A percentile compares a stretch with the other conserved stretches of the same genome.
These are phyloP conservation scores for Trichoderma asperelloides DNA, from an alignment of 495 filamentous ascomycete species.

Conservation along the genomic window DNA sequence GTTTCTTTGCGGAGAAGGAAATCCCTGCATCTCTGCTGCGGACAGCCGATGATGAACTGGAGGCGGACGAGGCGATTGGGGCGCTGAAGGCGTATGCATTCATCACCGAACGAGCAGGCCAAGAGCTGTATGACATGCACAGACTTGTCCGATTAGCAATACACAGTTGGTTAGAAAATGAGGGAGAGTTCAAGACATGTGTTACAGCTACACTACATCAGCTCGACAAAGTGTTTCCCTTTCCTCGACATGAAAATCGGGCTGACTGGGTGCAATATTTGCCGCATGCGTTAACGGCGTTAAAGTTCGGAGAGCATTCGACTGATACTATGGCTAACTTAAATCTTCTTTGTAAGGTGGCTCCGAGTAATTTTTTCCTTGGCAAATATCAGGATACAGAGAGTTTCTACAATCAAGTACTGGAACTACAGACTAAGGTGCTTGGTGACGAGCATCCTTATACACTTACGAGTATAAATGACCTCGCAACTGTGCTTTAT, in stretches of 20 bases:
- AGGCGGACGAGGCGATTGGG: conserved; percentile 25
- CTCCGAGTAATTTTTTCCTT: neutral
- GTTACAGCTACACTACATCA: conserved; percentile 20
- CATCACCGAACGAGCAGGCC: conserved; percentile 20
- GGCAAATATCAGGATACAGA: too few species aligned
- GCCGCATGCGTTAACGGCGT: conserved; percentile 28
- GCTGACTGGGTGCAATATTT: conserved; percentile 25
- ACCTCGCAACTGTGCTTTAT: too few species aligned
- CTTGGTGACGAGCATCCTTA: too few species aligned
- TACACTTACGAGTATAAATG: too few species aligned
- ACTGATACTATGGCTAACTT: neutral
- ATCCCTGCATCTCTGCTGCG: conserved; percentile 28
- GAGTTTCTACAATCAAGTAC: too few species aligned
- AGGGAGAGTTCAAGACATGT: conserved; percentile 20
- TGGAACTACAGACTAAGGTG: too few species aligned
- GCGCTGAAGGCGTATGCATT: conserved; percentile 35
- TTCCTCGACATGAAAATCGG: conserved; percentile 24
- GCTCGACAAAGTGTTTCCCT: conserved; percentile 24
- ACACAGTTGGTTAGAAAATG: conserved; percentile 33
- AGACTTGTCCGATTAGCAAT: conserved; percentile 34
- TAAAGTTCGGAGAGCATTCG: conserved; percentile 11
- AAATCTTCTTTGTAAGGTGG: neutral
- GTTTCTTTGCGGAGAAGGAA: conserved; percentile 29
- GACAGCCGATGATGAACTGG: conserved; percentile 2
- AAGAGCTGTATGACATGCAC: conserved; percentile 29